A percentile compares a stretch with the other conserved stretches of the same genome.
Conservation (phyloP, 2,329 filamentous ascomycete species). For the Arthrobotrys conoides region DNA sequence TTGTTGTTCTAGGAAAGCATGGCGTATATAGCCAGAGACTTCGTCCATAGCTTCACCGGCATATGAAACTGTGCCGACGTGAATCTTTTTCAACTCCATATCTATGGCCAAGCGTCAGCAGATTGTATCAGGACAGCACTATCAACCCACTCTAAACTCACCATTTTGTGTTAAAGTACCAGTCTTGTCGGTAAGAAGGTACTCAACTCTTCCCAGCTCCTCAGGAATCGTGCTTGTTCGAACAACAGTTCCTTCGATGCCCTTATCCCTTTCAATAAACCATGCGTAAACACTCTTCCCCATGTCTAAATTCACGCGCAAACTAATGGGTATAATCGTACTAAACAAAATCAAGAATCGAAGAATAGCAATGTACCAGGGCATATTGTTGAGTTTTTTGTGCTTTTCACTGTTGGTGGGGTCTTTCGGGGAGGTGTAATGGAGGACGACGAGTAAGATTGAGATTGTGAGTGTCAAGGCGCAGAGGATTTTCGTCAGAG, state of each 20-base stretch:
- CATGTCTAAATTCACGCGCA: slow-evolving; percentile 96
- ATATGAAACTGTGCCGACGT: slow-evolving; percentile 97
- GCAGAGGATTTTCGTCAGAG: slow-evolving; percentile 94
- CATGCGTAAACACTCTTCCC: slow-evolving; percentile 96
- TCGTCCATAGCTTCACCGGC: slow-evolving; percentile 99
- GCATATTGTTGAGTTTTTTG: slow-evolving; percentile 58
- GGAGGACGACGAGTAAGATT: slow-evolving; percentile 85
- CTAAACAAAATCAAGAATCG: slow-evolving; percentile 98
- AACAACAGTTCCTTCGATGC: slow-evolving; percentile 91
- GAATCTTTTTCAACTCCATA: slow-evolving; percentile 99
- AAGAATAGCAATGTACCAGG: slow-evolving; percentile 97
- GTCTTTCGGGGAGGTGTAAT: slow-evolving; percentile 63
- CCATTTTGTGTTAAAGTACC: slow-evolving; percentile 96
- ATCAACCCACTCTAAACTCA: slow-evolving; percentile 64
- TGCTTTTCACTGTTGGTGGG: slow-evolving; percentile 64
- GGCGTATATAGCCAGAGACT: slow-evolving; percentile 85
- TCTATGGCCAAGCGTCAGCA: slow-evolving; percentile 70
- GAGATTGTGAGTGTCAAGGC: slow-evolving; percentile 88
- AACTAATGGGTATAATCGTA: slow-evolving; percentile 97
- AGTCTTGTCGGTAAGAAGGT: slow-evolving; percentile 95
- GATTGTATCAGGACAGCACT: slow-evolving; percentile 17
- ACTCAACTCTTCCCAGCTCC: slow-evolving; percentile 94
- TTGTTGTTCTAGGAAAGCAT: slow-evolving; percentile 78
- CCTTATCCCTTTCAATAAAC: slow-evolving; percentile 92
- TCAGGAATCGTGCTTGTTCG: slow-evolving; percentile 98